Evolutionary conservation across 140 eudicot genomes (phyloP).

Genomic region (Cichorium intybus): DNA sequence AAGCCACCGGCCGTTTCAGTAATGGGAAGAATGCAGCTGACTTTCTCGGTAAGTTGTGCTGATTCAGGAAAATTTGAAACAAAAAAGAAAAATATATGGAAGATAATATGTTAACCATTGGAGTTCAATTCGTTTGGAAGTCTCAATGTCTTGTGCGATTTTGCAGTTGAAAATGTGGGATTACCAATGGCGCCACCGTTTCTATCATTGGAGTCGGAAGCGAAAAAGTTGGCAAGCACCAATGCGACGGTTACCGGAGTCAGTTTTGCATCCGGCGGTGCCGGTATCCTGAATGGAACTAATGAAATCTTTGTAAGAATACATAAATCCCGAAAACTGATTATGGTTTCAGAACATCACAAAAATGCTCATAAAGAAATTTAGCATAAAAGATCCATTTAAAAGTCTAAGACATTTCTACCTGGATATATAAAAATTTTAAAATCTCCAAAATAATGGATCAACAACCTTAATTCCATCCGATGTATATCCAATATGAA

Average conservation of each 20-base stretch:
- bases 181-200: constrained; percentile 54
- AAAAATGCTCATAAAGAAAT: too few species aligned
- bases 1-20: constrained; percentile 69
- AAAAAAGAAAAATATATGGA: neutral
- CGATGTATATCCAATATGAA: too few species aligned
- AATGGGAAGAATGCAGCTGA: constrained; percentile 83
- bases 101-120: too few species aligned
- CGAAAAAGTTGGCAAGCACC: neutral
- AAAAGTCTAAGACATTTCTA: too few species aligned
- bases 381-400: too few species aligned
- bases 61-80: neutral
- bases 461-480: neutral
- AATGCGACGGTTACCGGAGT: constrained; percentile 43
- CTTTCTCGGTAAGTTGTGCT: constrained; percentile 50
- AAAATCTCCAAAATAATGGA: neutral
- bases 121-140: neutral
- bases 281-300: constrained; percentile 60
- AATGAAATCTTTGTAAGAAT: constrained; percentile 35
- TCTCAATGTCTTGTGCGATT: neutral
- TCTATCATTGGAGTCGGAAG: constrained; percentile 31
- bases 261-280: constrained; percentile 87
- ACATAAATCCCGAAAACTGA: neutral
- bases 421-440: too few species aligned
- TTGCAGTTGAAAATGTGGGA: constrained; percentile 69
- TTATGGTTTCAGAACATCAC: neutral